Evolutionary conservation across 306 rosid genomes (phyloP).

Genomic region (Argentina anserina): DNA sequence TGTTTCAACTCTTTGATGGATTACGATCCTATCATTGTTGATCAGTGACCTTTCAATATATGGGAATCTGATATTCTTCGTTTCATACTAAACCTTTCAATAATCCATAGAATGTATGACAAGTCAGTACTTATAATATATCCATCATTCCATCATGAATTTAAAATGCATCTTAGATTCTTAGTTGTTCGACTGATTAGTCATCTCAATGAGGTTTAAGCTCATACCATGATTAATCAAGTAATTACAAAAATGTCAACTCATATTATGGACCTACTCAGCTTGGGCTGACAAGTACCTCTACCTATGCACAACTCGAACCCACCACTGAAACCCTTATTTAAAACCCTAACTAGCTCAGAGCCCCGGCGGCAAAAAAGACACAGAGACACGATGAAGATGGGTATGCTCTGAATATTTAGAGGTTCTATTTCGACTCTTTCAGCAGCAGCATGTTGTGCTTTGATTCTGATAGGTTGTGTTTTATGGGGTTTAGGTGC

Average conservation of each 20-base stretch:
- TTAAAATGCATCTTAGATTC: too few species aligned
- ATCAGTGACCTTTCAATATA: too few species aligned
- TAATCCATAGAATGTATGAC: too few species aligned
- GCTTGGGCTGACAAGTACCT: background rate
- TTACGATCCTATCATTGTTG: too few species aligned
- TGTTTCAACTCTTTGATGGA: too few species aligned
- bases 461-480: background rate
- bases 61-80: too few species aligned
- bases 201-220: too few species aligned
- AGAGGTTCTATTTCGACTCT: background rate
- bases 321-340: background rate
- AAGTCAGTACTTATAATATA: too few species aligned
- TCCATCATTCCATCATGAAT: too few species aligned
- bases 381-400: background rate
- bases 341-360: background rate
- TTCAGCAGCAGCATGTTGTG: background rate
- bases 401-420: background rate
- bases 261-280: background rate
- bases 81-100: too few species aligned
- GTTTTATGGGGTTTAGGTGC: constrained; percentile 15
- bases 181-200: too few species aligned
- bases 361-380: background rate
- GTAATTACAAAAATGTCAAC: too few species aligned
- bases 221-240: background rate
- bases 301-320: background rate